A percentile compares a stretch with the other conserved stretches of the same genome.
Evolutionary conservation across 108 stramenopile genomes (phyloP).

Genomic region (Fragilaria radians): DNA sequence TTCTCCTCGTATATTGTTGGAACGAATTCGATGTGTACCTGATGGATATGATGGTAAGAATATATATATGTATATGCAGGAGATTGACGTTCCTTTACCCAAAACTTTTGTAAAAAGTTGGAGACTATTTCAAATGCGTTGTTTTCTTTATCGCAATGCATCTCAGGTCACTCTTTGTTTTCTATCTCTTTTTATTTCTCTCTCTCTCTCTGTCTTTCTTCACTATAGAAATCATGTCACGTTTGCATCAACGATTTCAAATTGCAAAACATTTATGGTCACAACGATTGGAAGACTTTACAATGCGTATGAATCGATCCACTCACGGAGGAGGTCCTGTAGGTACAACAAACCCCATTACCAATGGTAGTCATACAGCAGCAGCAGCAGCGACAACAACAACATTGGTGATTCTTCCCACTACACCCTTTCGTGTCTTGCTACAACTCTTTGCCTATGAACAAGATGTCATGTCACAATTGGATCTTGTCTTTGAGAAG

Average conservation of each 20-base stretch:
- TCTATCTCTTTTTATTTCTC: too few species aligned
- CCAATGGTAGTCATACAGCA: too few species aligned
- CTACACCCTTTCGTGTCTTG: slow-evolving; percentile 69
- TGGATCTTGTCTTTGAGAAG: slow-evolving; percentile 58
- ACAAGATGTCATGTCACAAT: slow-evolving; percentile 52
- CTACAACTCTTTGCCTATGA: slow-evolving; percentile 83
- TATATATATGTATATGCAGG: too few species aligned
- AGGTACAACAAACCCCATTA: too few species aligned
- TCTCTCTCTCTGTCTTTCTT: too few species aligned
- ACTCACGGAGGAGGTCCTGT: slow-evolving; percentile 1
- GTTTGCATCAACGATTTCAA: slow-evolving; percentile 28
- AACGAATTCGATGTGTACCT: slow-evolving; percentile 2
- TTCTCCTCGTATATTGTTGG: neutral
- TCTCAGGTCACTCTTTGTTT: too few species aligned
- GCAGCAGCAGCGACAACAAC: slow-evolving; percentile 22
- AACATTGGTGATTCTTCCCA: slow-evolving; percentile 16
- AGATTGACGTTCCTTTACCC: too few species aligned
- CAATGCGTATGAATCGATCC: slow-evolving; percentile 8
- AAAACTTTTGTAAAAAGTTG: too few species aligned
- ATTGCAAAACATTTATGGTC: slow-evolving; percentile 43
- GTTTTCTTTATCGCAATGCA: too few species aligned
- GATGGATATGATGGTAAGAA: slow-evolving; percentile 9
- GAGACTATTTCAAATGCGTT: too few species aligned
- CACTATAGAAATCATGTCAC: slow-evolving; percentile 26
- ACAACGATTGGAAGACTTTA: slow-evolving; percentile 36